These are phyloP conservation scores for Beauveria sp. DNA, from an alignment of 2,329 filamentous ascomycete genomes.

Conservation along the genomic window DNA sequence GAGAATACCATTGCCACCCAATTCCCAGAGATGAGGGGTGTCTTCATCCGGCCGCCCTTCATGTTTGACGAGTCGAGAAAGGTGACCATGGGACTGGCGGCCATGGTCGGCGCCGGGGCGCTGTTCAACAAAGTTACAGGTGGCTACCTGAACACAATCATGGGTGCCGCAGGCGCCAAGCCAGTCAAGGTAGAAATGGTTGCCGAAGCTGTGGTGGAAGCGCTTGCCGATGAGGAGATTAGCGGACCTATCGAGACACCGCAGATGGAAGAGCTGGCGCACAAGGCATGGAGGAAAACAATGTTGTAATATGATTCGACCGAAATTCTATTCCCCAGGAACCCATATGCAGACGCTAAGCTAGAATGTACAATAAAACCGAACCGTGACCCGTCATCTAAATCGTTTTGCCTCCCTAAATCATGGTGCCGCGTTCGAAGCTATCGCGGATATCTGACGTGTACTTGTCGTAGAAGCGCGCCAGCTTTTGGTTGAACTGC, in stretches of 20 bases:
- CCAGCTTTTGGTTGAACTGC: constrained; percentile 97
- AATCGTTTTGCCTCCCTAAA: constrained; percentile 43
- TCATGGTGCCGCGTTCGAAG: constrained; percentile 95
- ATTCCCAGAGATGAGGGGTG: constrained; percentile 66
- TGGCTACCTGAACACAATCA: constrained; percentile 64
- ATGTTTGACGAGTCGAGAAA: constrained; percentile 78
- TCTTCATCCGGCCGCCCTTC: constrained; percentile 82
- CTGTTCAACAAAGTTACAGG: constrained; percentile 72
- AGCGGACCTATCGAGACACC: constrained; percentile 70
- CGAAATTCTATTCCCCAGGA: background rate
- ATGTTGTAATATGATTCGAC: constrained; percentile 58
- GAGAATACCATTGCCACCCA: constrained; percentile 66
- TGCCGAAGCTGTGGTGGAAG: constrained; percentile 83
- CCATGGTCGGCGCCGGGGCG: constrained; percentile 64
- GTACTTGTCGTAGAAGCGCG: constrained; percentile 97
- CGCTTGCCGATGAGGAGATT: constrained; percentile 63
- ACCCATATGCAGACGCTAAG: constrained; percentile 14
- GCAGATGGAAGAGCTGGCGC: constrained; percentile 74
- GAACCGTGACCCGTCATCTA: background rate
- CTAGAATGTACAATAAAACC: constrained; percentile 26
- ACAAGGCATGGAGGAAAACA: constrained; percentile 75
- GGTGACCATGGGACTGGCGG: constrained; percentile 79
- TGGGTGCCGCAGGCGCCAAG: constrained; percentile 79
- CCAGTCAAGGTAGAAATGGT: constrained; percentile 82
- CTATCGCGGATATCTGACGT: constrained; percentile 94